Percentiles rank a stretch among this genome's conserved stretches.
These are phyloP conservation scores for Cladosporium sphaerospermum DNA, from an alignment of 2,329 filamentous ascomycete genomes.

Conservation along the genomic window DNA sequence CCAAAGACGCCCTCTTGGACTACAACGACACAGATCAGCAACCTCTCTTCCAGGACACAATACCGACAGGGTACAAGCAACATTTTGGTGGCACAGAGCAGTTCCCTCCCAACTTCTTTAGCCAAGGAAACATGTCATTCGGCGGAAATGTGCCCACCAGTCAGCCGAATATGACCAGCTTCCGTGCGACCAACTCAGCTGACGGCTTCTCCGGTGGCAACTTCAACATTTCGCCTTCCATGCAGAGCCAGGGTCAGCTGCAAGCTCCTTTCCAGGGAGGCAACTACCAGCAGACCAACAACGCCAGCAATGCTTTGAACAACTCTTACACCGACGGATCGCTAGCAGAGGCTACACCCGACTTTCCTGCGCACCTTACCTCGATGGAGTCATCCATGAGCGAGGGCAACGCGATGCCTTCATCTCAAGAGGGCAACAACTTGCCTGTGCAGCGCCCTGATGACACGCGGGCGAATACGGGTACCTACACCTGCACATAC, in stretches of 20 bases:
- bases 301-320: slow-evolving; percentile 15
- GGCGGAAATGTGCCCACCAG: slow-evolving; percentile 38
- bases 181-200: slow-evolving; percentile 39
- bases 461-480: slow-evolving; percentile 65
- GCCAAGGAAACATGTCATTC: slow-evolving; percentile 39
- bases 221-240: slow-evolving; percentile 21
- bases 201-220: slow-evolving; percentile 25
- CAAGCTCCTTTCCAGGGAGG: slow-evolving; percentile 18
- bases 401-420: slow-evolving; percentile 43
- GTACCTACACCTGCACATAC: slow-evolving; percentile 94
- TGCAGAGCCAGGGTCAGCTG: slow-evolving; percentile 19
- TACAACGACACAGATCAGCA: slow-evolving; percentile 71
- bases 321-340: slow-evolving; percentile 20
- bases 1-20: slow-evolving; percentile 83
- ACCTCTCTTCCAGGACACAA: slow-evolving; percentile 62
- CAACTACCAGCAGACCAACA: slow-evolving; percentile 23
- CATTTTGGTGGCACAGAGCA: slow-evolving; percentile 28
- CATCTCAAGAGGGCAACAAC: slow-evolving; percentile 33
- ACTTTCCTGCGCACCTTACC: slow-evolving; percentile 54
- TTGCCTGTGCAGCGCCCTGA: slow-evolving; percentile 47
- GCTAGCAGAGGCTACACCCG: slow-evolving; percentile 42
- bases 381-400: slow-evolving; percentile 58
- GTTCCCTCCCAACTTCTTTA: slow-evolving; percentile 41
- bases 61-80: slow-evolving; percentile 31
- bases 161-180: slow-evolving; percentile 35